Base-by-base conservation (phyloP, 495 filamentous ascomycete genomes). In the Podospora pseudoanserina region DNA sequence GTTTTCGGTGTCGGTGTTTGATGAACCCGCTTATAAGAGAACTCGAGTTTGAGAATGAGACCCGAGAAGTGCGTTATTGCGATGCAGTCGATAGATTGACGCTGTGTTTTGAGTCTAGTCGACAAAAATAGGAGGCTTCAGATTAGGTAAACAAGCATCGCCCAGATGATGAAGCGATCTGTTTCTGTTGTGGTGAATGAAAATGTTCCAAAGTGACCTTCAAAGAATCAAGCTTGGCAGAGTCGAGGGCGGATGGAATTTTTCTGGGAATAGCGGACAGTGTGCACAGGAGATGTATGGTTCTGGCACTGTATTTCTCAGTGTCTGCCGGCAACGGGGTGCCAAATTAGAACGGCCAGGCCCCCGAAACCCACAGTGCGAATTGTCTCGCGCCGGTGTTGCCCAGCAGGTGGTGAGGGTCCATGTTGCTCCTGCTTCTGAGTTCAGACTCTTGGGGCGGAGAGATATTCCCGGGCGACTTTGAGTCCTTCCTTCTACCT, bases 11-110 rank as follows among this genome's bases (percentile, higher is more conserved):
- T 11, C 18, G 44, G 19, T 65, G 28, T 34, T 34, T 61, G 53
- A 18, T 56, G 27, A 61, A 61, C 59, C 59, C 13, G 59, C 59
- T 61, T 61, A 28, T 61, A 61, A 18, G 30, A 61, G 30, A 30
- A 49, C 39, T 49, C 13, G 39, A 49, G 7, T 16, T 11, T 49
- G 39, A 49, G 7, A 11, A 49, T 49, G 39, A 49, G 15, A 49
- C 30, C 4, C 7, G 30, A 32, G 7, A 32, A 32, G 30, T 7
- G 30, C 30, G 4, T 32, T 32, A 4, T 0, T 32, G 4, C 7
- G 0, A 7, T 32, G 30, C 30, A 32, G 6, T 32, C 23, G 30
- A 6, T 49, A 11, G 9, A 18, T 49, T 18, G 7, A 49, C 2
- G 0, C 39, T 49, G 1, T 49, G 39, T 6, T 39, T 39, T 18